A percentile compares a stretch with the other conserved stretches of the same genome.
phyloP scores from a whole-genome alignment of 768 basidiomycete genomes.

The Kwoniella pini region DNA sequence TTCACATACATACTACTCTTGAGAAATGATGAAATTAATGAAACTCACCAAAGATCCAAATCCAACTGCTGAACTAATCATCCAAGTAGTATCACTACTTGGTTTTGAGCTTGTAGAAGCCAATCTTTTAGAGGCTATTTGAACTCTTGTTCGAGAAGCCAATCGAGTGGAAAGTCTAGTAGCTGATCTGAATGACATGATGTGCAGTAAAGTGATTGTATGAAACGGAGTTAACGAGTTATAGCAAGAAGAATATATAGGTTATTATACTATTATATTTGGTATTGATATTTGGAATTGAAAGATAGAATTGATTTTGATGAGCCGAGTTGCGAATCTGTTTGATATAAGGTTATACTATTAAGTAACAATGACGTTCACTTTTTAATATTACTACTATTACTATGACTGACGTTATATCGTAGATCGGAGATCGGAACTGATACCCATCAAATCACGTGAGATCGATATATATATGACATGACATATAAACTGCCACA shows the following conservation, averaged over 20 bases:
- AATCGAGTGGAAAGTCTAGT: slow-evolving; percentile 14
- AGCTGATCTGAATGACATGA: slow-evolving; percentile 28
- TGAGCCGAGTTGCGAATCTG: too few species aligned
- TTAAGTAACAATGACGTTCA: too few species aligned
- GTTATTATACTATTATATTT: too few species aligned
- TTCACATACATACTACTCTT: too few species aligned
- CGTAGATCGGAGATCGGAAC: not conserved
- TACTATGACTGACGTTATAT: too few species aligned
- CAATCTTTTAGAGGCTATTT: slow-evolving; percentile 8
- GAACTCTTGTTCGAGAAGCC: slow-evolving; percentile 1
- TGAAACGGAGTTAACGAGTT: too few species aligned
- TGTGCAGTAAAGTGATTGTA: too few species aligned
- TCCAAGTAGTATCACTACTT: slow-evolving; percentile 22
- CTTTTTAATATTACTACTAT: too few species aligned
- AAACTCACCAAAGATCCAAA: slow-evolving; percentile 23
- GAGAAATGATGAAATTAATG: not conserved
- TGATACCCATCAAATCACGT: not conserved
- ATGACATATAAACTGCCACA: not conserved
- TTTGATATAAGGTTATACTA: too few species aligned
- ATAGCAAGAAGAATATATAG: too few species aligned
- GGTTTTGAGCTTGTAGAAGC: slow-evolving; percentile 13
- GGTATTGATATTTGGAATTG: too few species aligned
- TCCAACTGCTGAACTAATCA: slow-evolving; percentile 22
- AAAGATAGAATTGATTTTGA: too few species aligned
- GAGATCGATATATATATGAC: not conserved